A percentile compares a stretch with the other conserved stretches of the same genome.
Conservation (phyloP, 2,329 filamentous ascomycete species). For the Calycina herbarum region DNA sequence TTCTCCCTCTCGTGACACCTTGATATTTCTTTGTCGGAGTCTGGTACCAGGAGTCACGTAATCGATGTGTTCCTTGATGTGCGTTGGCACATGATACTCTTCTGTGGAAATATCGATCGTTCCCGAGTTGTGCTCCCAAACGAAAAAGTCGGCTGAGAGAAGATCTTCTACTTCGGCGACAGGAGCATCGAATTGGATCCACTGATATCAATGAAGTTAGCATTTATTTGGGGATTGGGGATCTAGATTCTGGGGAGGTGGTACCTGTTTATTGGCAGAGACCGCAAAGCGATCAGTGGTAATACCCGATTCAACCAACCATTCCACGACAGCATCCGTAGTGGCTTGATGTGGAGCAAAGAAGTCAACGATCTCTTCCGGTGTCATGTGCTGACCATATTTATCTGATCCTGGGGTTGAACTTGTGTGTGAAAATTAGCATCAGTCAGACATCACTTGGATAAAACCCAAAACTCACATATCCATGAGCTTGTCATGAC, state of each 20-base stretch:
- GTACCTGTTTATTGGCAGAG: slow-evolving; percentile 38
- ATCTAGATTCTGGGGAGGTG: not conserved
- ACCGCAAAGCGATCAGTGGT: slow-evolving; percentile 36
- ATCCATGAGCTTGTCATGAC: slow-evolving; percentile 46
- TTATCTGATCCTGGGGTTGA: slow-evolving; percentile 46
- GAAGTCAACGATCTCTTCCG: slow-evolving; percentile 44
- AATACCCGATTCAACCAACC: slow-evolving; percentile 56
- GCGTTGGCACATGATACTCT: slow-evolving; percentile 34
- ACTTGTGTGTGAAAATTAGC: slow-evolving; percentile 36
- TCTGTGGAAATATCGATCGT: slow-evolving; percentile 36
- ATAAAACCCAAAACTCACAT: slow-evolving; percentile 36
- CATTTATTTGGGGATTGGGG: not conserved
- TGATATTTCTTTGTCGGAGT: slow-evolving; percentile 37
- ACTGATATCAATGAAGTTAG: slow-evolving; percentile 50
- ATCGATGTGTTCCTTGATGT: slow-evolving; percentile 35
- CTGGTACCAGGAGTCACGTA: slow-evolving; percentile 47
- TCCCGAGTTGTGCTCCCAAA: slow-evolving; percentile 55
- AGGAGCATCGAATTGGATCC: slow-evolving; percentile 38
- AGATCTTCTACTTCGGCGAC: slow-evolving; percentile 49
- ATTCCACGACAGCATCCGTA: slow-evolving; percentile 51
- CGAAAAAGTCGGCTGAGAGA: slow-evolving; percentile 51
- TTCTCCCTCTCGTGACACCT: slow-evolving; percentile 33
- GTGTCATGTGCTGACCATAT: slow-evolving; percentile 50
- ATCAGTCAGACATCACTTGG: slow-evolving; percentile 35
- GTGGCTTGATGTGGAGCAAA: slow-evolving; percentile 46